A percentile compares a stretch with the other conserved stretches of the same genome.
These are phyloP conservation scores for Dysphania ambrosioides DNA, from an alignment of 148 eudicot genomes.

Conservation along the genomic window DNA sequence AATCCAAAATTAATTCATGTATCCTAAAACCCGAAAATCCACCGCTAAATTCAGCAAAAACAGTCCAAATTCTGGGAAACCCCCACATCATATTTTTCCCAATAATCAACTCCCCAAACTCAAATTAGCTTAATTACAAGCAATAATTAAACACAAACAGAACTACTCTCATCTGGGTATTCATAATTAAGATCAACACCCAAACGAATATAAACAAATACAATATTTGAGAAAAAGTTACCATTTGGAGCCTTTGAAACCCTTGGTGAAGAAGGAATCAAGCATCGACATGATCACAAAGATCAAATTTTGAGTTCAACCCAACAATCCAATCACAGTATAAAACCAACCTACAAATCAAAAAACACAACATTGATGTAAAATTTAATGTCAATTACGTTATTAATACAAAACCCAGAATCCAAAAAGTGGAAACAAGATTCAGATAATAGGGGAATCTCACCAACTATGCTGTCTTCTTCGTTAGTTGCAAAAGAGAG, in stretches of 20 bases:
- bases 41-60: too few relatives aligned
- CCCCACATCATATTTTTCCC: too few relatives aligned
- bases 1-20: too few relatives aligned
- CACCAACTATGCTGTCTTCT: background rate
- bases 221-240: conserved; percentile 14
- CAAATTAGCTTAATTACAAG: background rate
- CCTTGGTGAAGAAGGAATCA: conserved; percentile 50
- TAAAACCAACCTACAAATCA: background rate
- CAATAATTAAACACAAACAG: background rate
- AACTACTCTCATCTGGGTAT: background rate
- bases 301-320: background rate
- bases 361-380: background rate
- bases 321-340: background rate
- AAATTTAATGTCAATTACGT: conserved; percentile 7
- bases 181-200: conserved; percentile 9
- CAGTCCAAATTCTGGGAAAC: too few relatives aligned
- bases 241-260: conserved; percentile 84
- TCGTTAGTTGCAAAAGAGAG: too few relatives aligned
- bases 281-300: conserved; percentile 52
- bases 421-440: background rate
- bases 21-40: too few relatives aligned
- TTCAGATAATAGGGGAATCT: background rate
- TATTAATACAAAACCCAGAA: background rate
- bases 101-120: too few relatives aligned
- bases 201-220: background rate